These are phyloP conservation scores for Boletus rubroflammeus DNA, from an alignment of 768 basidiomycete species.

Conservation along the genomic window DNA sequence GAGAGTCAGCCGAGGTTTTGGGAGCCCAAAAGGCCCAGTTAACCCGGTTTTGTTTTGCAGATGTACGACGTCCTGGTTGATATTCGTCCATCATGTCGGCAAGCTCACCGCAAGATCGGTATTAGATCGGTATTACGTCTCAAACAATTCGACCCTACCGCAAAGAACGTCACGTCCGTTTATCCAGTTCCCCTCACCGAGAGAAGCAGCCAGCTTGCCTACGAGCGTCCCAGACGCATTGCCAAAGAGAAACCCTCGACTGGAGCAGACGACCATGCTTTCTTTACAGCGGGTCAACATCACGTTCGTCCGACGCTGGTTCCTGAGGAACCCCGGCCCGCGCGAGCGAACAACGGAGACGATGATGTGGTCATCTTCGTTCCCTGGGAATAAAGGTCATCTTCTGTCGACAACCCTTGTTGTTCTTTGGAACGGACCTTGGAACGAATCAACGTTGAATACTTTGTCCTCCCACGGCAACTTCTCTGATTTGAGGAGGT, in stretches of 20 bases:
- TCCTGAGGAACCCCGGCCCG: constrained; percentile 60
- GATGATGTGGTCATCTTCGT: constrained; percentile 74
- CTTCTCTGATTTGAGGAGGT: constrained; percentile 41
- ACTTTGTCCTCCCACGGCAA: constrained; percentile 61
- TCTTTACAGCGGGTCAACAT: constrained; percentile 77
- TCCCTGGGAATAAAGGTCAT: constrained; percentile 46
- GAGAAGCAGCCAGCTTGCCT: constrained; percentile 20
- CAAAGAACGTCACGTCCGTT: constrained; percentile 7
- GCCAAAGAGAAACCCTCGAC: constrained; percentile 27
- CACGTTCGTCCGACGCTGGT: constrained; percentile 70
- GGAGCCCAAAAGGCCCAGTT: too few species aligned
- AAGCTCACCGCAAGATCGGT: neutral
- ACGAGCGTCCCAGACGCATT: constrained; percentile 21
- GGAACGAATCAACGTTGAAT: constrained; percentile 78
- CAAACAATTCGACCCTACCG: neutral
- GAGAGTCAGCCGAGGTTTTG: too few species aligned
- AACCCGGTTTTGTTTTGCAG: too few species aligned
- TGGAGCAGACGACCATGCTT: constrained; percentile 72
- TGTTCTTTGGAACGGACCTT: constrained; percentile 47
- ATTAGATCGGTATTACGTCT: neutral
- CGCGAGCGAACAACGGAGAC: constrained; percentile 63
- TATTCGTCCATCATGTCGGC: neutral
- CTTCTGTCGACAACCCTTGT: neutral
- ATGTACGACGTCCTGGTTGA: too few species aligned
- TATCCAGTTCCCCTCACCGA: constrained; percentile 16